Base-by-base conservation (phyloP, 2,329 filamentous ascomycete genomes). In the Cordyceps javanica region DNA sequence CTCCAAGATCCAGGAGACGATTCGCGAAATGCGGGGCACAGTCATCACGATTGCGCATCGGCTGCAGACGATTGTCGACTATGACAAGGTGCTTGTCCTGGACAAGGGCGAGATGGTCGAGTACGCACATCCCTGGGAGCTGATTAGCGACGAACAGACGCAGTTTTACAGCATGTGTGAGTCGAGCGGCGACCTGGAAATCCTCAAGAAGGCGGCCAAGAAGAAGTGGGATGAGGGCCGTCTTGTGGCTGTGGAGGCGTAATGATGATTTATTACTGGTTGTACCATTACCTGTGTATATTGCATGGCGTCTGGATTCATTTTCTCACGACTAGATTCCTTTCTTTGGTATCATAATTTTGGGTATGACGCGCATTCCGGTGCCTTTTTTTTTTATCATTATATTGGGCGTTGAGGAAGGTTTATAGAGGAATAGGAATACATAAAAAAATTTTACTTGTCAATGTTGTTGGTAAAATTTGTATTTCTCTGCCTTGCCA, bases 41-140 rank as follows among this genome's bases (percentile, higher is more conserved):
- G 96, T 95, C 60, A 90, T 97, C 69, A 97, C 94, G 0, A 97
- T 99, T 67, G 94, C 94, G 0, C 94, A 99, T 73, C 85, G 94
- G 19, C 78, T 99, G 62, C 91, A 96, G 69, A 99, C 94, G 0
- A 97, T 99, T 71, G 92, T 94, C 28, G 94, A 99, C 70, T 99
- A 97, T 68, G 94, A 99, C 75, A 96, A 96, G 77, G 93, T 99
- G 14, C 77, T 99, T 16, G 92, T 99, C 13, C 78, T 99, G 5
- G 94, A 99, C 67, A 90, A 92, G 70, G 94, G 94, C 10, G 75
- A 82, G 60, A 88, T 97, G 21, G 82, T 94, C 5, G 93, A 99
- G 73, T 99, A 84, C 68, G 94, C 86, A n/a, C 88, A 96, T 67
- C 94, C 94, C 0, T 91, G 87, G 76, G 86, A 90, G 64, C 76